Evolutionary conservation across 768 basidiomycete species (phyloP), one percentile per base, ranked within the genome.

Genomic region (Mycena alexandri): DNA sequence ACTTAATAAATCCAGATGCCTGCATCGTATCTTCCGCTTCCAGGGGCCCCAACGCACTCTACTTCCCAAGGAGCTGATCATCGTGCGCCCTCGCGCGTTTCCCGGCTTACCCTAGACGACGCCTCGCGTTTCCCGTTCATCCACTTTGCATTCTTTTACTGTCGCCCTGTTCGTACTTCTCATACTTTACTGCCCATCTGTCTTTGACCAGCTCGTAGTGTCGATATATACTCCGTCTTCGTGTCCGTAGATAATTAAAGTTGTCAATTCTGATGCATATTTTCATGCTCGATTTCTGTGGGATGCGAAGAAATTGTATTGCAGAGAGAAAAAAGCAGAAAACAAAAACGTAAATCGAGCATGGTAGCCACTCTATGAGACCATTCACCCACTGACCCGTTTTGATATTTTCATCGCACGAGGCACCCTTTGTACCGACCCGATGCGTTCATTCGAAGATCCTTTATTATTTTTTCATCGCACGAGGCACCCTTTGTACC

Each of bases 91-190:
- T 22, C 21, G 14, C 10, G 59, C 59, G 36, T 60, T 60, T 42
- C 59, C 58, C 34, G 47, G 59, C 10, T 50, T 22, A 10, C 59
- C 59, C n/a, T 60, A 60, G 56, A 44, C 14, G 29, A n/a, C n/a
- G n/a, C n/a, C n/a, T n/a, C n/a, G n/a, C n/a, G n/a, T n/a, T n/a
- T n/a, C n/a, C n/a, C n/a, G n/a, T n/a, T n/a, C n/a, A n/a, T n/a
- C n/a, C n/a, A n/a, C n/a, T n/a, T n/a, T n/a, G n/a, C n/a, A n/a
- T n/a, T n/a, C n/a, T n/a, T n/a, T n/a, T n/a, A n/a, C n/a, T n/a
- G n/a, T n/a, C n/a, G n/a, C 24, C 9, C 43, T 16, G 41, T 21
- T 54, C 19, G 6, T 47, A 3, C n/a, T 33, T 11, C 44, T 44
- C 17, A 17, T n/a, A n/a, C n/a, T 41, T 24, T 55, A n/a, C n/a